These are phyloP conservation scores for Zalaria obscura DNA, from an alignment of 2,329 filamentous ascomycete species.

Conservation along the genomic window DNA sequence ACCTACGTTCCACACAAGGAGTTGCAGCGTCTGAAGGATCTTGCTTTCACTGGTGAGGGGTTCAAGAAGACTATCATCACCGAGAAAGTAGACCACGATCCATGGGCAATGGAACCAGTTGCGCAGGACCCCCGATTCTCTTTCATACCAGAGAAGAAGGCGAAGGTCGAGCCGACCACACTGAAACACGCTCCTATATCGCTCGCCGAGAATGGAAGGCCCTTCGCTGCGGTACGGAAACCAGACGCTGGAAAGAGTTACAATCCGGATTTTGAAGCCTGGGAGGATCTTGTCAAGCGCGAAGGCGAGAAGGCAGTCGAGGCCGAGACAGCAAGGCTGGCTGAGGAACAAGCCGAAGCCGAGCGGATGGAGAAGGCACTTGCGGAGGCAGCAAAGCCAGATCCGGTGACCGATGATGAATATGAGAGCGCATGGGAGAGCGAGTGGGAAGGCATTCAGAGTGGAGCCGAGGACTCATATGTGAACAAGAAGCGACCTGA, in stretches of 20 bases:
- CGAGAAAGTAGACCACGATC: conserved; percentile 53
- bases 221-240: conserved; percentile 61
- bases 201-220: conserved; percentile 68
- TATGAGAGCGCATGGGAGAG: conserved; percentile 93
- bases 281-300: conserved; percentile 58
- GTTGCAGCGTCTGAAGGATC: conserved; percentile 58
- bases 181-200: conserved; percentile 66
- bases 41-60: conserved; percentile 59
- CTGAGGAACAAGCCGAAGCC: conserved; percentile 50
- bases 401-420: conserved; percentile 58
- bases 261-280: conserved; percentile 80
- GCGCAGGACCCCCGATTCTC: conserved; percentile 40
- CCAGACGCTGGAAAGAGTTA: conserved; percentile 80
- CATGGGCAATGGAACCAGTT: conserved; percentile 51
- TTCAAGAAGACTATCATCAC: conserved; percentile 31
- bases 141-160: conserved; percentile 48
- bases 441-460: conserved; percentile 47
- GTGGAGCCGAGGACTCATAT: conserved; percentile 42
- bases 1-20: conserved; percentile 73
- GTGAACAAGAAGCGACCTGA: conserved; percentile 61
- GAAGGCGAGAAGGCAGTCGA: conserved; percentile 71
- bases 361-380: conserved; percentile 54
- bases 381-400: conserved; percentile 62
- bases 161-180: conserved; percentile 59
- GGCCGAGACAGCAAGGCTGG: conserved; percentile 60